Conservation (phyloP, 2,329 filamentous ascomycete genomes). For the Hypoxylon rubiginosum region DNA sequence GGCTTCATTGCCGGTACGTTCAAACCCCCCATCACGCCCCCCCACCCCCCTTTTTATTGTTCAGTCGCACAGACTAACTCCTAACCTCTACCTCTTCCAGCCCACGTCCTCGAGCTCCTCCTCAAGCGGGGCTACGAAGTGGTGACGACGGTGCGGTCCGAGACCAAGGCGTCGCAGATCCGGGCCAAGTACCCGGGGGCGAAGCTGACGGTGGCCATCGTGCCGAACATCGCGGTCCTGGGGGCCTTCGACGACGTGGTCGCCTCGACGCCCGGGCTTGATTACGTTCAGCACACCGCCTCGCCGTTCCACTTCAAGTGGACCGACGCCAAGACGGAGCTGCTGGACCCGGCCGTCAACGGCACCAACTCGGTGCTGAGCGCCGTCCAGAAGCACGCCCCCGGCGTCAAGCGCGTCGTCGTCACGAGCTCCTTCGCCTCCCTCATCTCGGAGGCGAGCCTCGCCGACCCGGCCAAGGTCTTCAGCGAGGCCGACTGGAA, state of each 20-base stretch:
- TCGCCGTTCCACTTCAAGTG: conserved; percentile 70
- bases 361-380: conserved; percentile 78
- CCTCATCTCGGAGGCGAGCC: conserved; percentile 58
- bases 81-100: conserved; percentile 47
- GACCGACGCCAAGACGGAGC: conserved; percentile 64
- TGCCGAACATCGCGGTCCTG: conserved; percentile 81
- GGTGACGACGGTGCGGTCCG: conserved; percentile 68
- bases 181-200: conserved; percentile 62
- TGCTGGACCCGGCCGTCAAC: conserved; percentile 69
- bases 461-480: conserved; percentile 55
- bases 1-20: conserved; percentile 65
- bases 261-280: conserved; percentile 60
- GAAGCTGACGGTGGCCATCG: conserved; percentile 68
- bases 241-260: conserved; percentile 79
- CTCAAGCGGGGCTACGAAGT: conserved; percentile 65
- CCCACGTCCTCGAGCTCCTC: conserved; percentile 68
- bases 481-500: conserved; percentile 68
- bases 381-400: conserved; percentile 72
- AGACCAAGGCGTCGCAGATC: conserved; percentile 67
- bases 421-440: conserved; percentile 70
- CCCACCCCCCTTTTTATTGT: background rate
- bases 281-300: conserved; percentile 72
- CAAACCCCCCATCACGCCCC: background rate
- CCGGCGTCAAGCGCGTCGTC: conserved; percentile 77
- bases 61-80: conserved; percentile 14